Evolutionary conservation across 495 filamentous ascomycete genomes (phyloP), one percentile per base, ranked within the genome.

Genomic region (Talaromyces ruber): DNA sequence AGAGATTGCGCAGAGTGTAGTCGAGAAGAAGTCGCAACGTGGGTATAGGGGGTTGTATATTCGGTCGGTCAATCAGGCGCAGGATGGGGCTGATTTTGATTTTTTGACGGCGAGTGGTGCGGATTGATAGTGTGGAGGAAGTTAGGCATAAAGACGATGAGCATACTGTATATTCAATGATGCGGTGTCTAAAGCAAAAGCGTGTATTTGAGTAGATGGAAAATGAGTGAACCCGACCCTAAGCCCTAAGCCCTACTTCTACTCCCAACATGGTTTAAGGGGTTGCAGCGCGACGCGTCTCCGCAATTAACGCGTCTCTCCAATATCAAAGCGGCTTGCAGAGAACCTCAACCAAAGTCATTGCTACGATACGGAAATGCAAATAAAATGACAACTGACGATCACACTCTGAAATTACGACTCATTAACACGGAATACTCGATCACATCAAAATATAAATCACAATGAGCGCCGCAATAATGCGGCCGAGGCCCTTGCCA

Each of bases 31-130:
- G 62, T 64, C 58, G 28, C 74, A 72, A 63, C 75, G 86, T 62
- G 86, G 85, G 9, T 89, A 88, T 67, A 72, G 79, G n/a, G 85
- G 82, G 0, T 71, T 89, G 67, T 89, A 87, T 73, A 80, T 84
- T 76, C 74, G 81, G 58, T 77, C 78, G 57, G 86, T 89, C 3
- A 87, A 86, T 51, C 82, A 86, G 68, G 85, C 86, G 2, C 79
- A 88, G 66, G 67, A 83, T 7, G 85, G 86, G 1, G 83, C 76
- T 3, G 86, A 89, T 66, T 89, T 89, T 68, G 81, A 82, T 63
- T 89, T 89, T 65, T 67, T 89, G 28, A 79, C 78, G 2, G 85
- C 85, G 24, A 69, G 65, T 11, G 73, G 73, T 63, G 29, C 52
- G 1, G 58, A 57, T 30, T 58, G 16, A 34, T 56, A 28, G 16